Percentiles rank a stretch among this genome's conserved stretches.
These are phyloP conservation scores for Leccinum insolens DNA, from an alignment of 1,284 basidiomycete species.

Conservation along the genomic window DNA sequence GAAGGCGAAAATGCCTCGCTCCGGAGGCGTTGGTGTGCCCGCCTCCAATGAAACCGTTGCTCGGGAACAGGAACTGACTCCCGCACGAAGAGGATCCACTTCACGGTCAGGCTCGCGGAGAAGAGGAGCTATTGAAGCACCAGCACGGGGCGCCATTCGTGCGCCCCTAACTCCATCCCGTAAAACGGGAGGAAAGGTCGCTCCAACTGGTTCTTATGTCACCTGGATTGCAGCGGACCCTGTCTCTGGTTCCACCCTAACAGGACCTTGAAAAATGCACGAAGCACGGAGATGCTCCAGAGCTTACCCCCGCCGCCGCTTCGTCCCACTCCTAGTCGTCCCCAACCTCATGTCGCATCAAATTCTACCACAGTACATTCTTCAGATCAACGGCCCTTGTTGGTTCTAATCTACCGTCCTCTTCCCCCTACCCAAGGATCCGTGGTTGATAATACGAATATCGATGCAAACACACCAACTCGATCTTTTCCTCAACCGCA, in stretches of 20 bases:
- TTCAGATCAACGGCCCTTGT: conserved; percentile 21
- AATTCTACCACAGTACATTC: conserved; percentile 16
- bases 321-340: conserved; percentile 34
- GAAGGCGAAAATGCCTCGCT: conserved; percentile 22
- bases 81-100: conserved; percentile 17
- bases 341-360: conserved; percentile 27
- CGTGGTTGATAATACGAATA: conserved; percentile 19
- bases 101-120: conserved; percentile 25
- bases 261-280: conserved; percentile 29
- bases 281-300: conserved; percentile 34
- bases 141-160: conserved; percentile 11
- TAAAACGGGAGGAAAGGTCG: conserved; percentile 29
- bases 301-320: conserved; percentile 22
- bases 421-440: conserved; percentile 36
- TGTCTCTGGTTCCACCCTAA: conserved; percentile 17
- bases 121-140: conserved; percentile 15
- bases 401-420: conserved; percentile 26
- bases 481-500: conserved; percentile 36
- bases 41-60: conserved; percentile 25
- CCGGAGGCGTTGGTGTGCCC: conserved; percentile 17
- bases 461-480: conserved; percentile 21
- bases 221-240: conserved; percentile 30
- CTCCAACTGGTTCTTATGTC: conserved; percentile 26
- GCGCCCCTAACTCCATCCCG: conserved; percentile 13
- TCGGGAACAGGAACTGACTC: conserved; percentile 24